phyloP scores from a whole-genome alignment of 805 yeast genomes.

The Saccharomycopsis fibuligera region DNA sequence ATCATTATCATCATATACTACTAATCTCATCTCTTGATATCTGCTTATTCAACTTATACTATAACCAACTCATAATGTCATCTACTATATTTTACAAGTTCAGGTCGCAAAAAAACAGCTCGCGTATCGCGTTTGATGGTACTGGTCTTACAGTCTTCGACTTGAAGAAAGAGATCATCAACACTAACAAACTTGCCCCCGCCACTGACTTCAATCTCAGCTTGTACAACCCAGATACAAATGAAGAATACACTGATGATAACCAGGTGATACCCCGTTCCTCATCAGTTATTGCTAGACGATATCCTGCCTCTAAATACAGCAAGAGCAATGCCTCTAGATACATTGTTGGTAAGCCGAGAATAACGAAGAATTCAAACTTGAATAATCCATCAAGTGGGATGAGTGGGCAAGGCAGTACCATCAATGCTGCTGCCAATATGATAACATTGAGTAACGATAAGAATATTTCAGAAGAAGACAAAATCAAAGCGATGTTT shows the following conservation, averaged over 20 bases:
- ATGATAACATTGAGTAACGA: constrained; percentile 28
- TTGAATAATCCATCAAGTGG: constrained; percentile 24
- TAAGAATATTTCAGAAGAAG: constrained; percentile 67
- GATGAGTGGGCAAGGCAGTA: constrained; percentile 20
- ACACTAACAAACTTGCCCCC: constrained; percentile 71
- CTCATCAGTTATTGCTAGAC: constrained; percentile 68
- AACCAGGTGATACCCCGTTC: constrained; percentile 89
- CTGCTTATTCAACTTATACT: not conserved
- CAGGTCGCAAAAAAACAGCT: constrained; percentile 72
- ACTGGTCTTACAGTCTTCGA: constrained; percentile 96
- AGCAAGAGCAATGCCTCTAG: constrained; percentile 50
- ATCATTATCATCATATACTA: no score
- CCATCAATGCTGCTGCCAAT: constrained; percentile 20
- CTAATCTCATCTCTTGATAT: no score
- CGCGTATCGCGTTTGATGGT: constrained; percentile 85
- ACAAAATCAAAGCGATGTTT: constrained; percentile 83
- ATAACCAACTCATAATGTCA: constrained; percentile 44
- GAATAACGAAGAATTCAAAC: constrained; percentile 12
- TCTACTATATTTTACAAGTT: constrained; percentile 85
- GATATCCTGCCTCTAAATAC: constrained; percentile 61
- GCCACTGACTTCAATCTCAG: constrained; percentile 80
- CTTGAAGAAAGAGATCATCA: constrained; percentile 81
- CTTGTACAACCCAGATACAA: constrained; percentile 64
- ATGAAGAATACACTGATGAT: constrained; percentile 79
- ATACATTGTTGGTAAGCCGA: constrained; percentile 32